Evolutionary conservation across 352 stramenopile genomes (phyloP), one percentile per base, ranked within the genome.

Genomic region (Elongisporangium senticosum): DNA sequence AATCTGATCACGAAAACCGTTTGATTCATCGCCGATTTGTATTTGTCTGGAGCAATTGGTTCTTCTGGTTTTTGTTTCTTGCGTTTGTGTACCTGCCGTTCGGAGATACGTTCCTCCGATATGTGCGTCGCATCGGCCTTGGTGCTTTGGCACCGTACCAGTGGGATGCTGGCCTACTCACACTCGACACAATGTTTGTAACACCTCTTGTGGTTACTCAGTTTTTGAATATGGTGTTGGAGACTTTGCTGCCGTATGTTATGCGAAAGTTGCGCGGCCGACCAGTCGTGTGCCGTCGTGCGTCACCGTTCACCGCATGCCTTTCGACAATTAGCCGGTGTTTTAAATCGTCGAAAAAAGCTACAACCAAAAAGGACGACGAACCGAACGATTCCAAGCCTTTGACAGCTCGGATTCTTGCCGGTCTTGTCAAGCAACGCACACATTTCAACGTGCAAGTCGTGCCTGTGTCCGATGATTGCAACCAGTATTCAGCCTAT

Each of bases 41-140:
- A 8, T 96, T 96, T 53, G 85, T 94, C 37, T 96, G 87, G 87
- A 93, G 85, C 65, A 96, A 96, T 68, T 95, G 87, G 87, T 96
- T 96, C 67, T 95, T 94, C 58, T 96, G 87, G 87, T 96, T 95
- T 56, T 63, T 96, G 3, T 94, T 94, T 53, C 73, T 96, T 19
- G 88, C 87, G 22, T 96, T 96, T 57, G 81, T 96, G n/a, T 96
- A 96, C 65, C 43, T 96, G 56, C 87, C 87, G 22, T 96, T 95
- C 62, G 87, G 87, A 7, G 76, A 83, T 37, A 55, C 66, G 19
- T 90, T 95, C 37, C 50, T 94, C 22, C 56, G 64, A 47, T 73
- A 87, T 20, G 79, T 92, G 28, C 69, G 77, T 19, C 62, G 64
- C 3, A 37, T 84, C 19, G 71, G 78, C 0, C 62, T 93, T 19